These are phyloP conservation scores for Boletus tomentosulus DNA, from an alignment of 768 basidiomycete genomes.

Conservation along the genomic window DNA sequence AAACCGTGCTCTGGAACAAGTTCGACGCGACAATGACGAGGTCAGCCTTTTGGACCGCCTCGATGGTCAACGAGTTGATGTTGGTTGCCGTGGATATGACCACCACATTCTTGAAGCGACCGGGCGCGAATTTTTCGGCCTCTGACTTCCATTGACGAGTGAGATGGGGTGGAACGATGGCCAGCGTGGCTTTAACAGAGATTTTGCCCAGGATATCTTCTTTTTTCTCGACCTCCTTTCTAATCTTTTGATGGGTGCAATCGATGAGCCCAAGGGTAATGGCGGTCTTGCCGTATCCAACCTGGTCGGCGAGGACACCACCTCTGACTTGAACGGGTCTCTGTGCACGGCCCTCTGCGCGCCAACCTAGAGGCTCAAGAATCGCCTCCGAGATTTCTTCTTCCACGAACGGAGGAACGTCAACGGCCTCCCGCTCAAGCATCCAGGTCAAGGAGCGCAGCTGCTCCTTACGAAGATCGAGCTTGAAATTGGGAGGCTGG, in stretches of 20 bases:
- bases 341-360: slow-evolving; percentile 88
- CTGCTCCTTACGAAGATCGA: slow-evolving; percentile 77
- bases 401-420: slow-evolving; percentile 75
- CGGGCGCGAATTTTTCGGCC: slow-evolving; percentile 68
- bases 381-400: slow-evolving; percentile 93
- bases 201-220: slow-evolving; percentile 56
- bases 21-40: slow-evolving; percentile 83
- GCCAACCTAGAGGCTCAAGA: slow-evolving; percentile 83
- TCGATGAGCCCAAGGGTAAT: slow-evolving; percentile 90
- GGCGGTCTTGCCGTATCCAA: slow-evolving; percentile 96
- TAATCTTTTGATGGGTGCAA: slow-evolving; percentile 53
- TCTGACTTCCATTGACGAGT: slow-evolving; percentile 89
- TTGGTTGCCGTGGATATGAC: slow-evolving; percentile 65
- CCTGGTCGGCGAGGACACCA: slow-evolving; percentile 92
- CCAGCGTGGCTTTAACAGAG: slow-evolving; percentile 73
- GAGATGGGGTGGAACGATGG: slow-evolving; percentile 87
- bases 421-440: slow-evolving; percentile 67
- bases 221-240: slow-evolving; percentile 53
- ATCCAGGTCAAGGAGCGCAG: slow-evolving; percentile 91
- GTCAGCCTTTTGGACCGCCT: slow-evolving; percentile 76
- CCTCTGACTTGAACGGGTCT: slow-evolving; percentile 73
- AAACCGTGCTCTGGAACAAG: slow-evolving; percentile 76
- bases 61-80: slow-evolving; percentile 68
- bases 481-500: slow-evolving; percentile 77
- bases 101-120: slow-evolving; percentile 45